Evolutionary conservation across 495 filamentous ascomycete genomes (phyloP).

Genomic region (Pyrenopolyporus hunteri): DNA sequence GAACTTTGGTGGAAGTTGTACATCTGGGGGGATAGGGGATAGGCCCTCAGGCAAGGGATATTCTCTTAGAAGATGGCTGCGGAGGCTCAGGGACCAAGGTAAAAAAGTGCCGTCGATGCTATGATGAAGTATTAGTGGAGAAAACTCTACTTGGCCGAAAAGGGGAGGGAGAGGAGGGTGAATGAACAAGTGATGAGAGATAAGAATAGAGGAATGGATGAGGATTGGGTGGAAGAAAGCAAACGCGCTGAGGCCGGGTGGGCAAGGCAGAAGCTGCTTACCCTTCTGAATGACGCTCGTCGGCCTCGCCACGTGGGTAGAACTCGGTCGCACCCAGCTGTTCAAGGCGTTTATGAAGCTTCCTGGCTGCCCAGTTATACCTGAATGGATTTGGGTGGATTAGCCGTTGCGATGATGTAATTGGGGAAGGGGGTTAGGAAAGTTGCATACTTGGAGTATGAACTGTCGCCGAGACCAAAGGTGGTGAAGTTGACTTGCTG

Average conservation of each 20-base stretch:
- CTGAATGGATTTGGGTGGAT: conserved; percentile 48
- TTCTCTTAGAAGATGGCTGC: conserved; percentile 63
- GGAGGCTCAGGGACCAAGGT: conserved; percentile 74
- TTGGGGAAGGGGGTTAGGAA: background rate
- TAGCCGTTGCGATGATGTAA: conserved; percentile 13
- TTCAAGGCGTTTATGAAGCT: conserved; percentile 81
- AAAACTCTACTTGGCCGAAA: background rate
- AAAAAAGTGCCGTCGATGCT: conserved; percentile 78
- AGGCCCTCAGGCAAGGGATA: conserved; percentile 72
- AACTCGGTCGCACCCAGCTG: conserved; percentile 86
- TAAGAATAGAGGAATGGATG: background rate
- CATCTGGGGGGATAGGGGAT: conserved; percentile 74
- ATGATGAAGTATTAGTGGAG: background rate
- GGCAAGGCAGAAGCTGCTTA: conserved; percentile 47
- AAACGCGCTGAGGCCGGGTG: background rate
- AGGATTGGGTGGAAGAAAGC: background rate
- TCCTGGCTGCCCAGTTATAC: conserved; percentile 92
- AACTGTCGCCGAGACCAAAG: conserved; percentile 93
- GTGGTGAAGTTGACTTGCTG: conserved; percentile 71
- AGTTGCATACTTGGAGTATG: conserved; percentile 77
- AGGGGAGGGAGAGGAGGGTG: background rate
- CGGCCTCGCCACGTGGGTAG: conserved; percentile 79
- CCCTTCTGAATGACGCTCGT: conserved; percentile 94
- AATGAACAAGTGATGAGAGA: background rate
- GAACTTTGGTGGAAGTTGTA: conserved; percentile 80